These are phyloP conservation scores for Ramichloridium luteum DNA, from an alignment of 2,329 filamentous ascomycete genomes.

Conservation along the genomic window DNA sequence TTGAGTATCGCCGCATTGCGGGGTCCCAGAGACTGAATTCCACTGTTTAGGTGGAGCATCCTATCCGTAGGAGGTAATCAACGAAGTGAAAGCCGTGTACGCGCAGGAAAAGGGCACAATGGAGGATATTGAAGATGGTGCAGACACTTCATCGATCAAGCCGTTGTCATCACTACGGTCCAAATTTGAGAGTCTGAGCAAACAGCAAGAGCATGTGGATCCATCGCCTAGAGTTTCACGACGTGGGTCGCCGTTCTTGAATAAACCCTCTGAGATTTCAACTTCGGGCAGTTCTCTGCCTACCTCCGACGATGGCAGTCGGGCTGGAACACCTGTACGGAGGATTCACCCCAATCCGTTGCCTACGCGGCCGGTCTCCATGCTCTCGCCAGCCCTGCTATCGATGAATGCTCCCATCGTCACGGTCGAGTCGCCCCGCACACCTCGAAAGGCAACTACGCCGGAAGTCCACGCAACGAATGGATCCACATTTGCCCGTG, in stretches of 20 bases:
- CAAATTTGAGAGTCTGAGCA: constrained; percentile 63
- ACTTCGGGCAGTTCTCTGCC: too few species aligned
- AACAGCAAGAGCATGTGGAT: constrained; percentile 13
- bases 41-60: too few species aligned
- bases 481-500: constrained; percentile 8
- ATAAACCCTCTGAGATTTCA: too few species aligned
- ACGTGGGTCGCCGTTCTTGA: too few species aligned
- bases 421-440: constrained; percentile 56
- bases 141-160: constrained; percentile 67
- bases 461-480: constrained; percentile 9
- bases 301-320: too few species aligned
- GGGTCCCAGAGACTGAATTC: too few species aligned
- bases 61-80: too few species aligned
- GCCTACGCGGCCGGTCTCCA: constrained; percentile 33
- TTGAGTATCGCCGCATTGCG: too few species aligned
- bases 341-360: not conserved
- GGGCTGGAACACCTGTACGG: too few species aligned
- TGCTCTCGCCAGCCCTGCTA: constrained; percentile 34
- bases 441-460: constrained; percentile 35
- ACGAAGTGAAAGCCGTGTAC: too few species aligned
- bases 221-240: constrained; percentile 10
- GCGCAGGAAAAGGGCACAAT: constrained; percentile 8
- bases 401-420: constrained; percentile 51
- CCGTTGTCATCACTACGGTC: constrained; percentile 71
- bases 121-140: constrained; percentile 41